phyloP scores from a whole-genome alignment of 2,329 filamentous ascomycete genomes.

The Penicillium sp. region DNA sequence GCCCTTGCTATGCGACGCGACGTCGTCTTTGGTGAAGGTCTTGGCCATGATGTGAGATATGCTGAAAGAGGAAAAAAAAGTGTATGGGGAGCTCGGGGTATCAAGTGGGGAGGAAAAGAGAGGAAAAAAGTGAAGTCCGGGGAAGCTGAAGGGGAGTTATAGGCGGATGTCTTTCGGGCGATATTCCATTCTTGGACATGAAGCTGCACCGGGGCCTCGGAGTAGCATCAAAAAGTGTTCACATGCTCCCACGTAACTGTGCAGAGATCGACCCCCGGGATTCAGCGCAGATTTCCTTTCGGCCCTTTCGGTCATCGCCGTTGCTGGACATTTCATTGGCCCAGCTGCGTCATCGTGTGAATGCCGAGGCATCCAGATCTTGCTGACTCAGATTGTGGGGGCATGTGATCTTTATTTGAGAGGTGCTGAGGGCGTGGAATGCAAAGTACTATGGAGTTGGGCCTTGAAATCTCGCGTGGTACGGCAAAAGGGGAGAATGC shows the following conservation, averaged over 20 bases:
- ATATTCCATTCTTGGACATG: constrained; percentile 9
- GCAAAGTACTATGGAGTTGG: no score
- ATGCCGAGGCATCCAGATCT: constrained; percentile 20
- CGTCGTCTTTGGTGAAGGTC: constrained; percentile 79
- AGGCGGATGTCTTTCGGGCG: constrained; percentile 13
- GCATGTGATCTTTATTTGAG: constrained; percentile 17
- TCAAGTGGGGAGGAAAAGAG: constrained; percentile 2
- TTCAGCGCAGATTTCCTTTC: constrained; percentile 5
- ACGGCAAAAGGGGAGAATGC: no score
- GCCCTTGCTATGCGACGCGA: constrained; percentile 87
- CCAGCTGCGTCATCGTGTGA: constrained; percentile 19
- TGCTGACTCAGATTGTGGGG: constrained; percentile 4
- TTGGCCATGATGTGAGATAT: constrained; percentile 70
- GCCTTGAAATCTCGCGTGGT: no score
- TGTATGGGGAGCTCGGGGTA: constrained; percentile 7
- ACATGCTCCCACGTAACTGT: constrained; percentile 7
- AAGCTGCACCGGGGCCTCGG: constrained; percentile 21
- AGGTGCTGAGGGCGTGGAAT: no score
- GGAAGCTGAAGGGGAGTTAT: constrained; percentile 27
- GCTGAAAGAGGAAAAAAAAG: neutral
- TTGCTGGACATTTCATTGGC: constrained; percentile 17
- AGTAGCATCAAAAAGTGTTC: constrained; percentile 7
- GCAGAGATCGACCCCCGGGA: constrained; percentile 4
- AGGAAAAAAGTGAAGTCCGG: constrained; percentile 20
- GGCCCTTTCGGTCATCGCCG: constrained; percentile 22